A percentile compares a stretch with the other conserved stretches of the same genome.
Evolutionary conservation across 2,329 filamentous ascomycete genomes (phyloP).

Genomic region (Volutella citrinella): DNA sequence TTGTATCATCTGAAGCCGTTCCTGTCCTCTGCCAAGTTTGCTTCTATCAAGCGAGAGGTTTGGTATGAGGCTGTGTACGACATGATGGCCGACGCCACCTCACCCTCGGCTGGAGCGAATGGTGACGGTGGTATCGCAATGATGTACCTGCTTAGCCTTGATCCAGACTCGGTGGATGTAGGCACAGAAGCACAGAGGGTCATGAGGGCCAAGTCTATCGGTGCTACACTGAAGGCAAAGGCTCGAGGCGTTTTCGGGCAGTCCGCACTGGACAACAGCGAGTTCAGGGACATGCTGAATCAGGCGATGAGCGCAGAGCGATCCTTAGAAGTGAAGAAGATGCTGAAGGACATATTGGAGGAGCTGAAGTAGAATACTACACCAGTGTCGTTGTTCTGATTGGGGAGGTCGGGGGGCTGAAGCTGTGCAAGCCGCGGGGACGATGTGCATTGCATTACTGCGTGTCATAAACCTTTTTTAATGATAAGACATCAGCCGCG

Average conservation of each 20-base stretch:
- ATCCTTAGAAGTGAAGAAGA: slow-evolving; percentile 43
- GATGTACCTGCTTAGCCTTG: slow-evolving; percentile 45
- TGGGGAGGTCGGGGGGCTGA: no score
- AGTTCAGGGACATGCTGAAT: slow-evolving; percentile 31
- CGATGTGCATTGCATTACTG: no score
- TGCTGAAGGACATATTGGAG: slow-evolving; percentile 35
- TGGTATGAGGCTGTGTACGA: slow-evolving; percentile 52
- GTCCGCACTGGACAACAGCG: slow-evolving; percentile 20
- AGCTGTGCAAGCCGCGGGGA: no score
- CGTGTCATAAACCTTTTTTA: no score
- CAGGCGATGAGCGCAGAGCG: slow-evolving; percentile 39
- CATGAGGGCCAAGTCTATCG: slow-evolving; percentile 44
- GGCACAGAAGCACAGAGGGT: slow-evolving; percentile 52
- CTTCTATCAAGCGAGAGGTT: slow-evolving; percentile 43
- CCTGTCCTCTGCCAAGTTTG: slow-evolving; percentile 36
- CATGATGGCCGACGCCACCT: slow-evolving; percentile 41
- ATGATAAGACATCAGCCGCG: no score
- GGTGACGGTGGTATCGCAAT: slow-evolving; percentile 22
- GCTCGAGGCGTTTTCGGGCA: slow-evolving; percentile 42
- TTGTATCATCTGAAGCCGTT: slow-evolving; percentile 39
- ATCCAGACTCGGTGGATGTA: slow-evolving; percentile 42
- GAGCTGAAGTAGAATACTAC: slow-evolving; percentile 25
- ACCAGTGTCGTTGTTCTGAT: no score
- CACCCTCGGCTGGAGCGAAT: slow-evolving; percentile 15
- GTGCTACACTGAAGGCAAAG: slow-evolving; percentile 39